phyloP scores from a whole-genome alignment of 2,329 filamentous ascomycete species.

The Diaporthe nobilis region DNA sequence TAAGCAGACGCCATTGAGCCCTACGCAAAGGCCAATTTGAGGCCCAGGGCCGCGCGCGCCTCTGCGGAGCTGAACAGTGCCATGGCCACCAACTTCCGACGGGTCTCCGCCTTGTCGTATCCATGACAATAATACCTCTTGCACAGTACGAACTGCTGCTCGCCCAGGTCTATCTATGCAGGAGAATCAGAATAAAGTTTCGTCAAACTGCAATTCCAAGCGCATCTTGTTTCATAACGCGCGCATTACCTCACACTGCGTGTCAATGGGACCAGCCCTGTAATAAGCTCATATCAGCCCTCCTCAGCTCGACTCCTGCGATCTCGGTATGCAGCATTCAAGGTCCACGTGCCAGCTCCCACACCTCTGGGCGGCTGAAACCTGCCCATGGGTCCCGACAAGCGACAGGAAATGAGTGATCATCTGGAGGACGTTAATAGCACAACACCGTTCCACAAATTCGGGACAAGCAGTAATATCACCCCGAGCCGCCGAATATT shows the following conservation, averaged over 20 bases:
- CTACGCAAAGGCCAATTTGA: constrained; percentile 27
- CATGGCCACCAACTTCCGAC: constrained; percentile 27
- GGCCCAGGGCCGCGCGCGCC: constrained; percentile 27
- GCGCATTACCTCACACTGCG: constrained; percentile 37
- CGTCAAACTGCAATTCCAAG: constrained; percentile 33
- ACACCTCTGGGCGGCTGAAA: constrained; percentile 31
- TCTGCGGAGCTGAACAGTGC: constrained; percentile 27
- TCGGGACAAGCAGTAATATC: constrained; percentile 33
- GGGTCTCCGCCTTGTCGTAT: constrained; percentile 28
- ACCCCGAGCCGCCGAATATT: constrained; percentile 23
- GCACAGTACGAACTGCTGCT: constrained; percentile 22
- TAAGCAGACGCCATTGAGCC: constrained; percentile 33
- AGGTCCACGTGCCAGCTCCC: constrained; percentile 25
- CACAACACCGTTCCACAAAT: constrained; percentile 29
- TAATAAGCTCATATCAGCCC: constrained; percentile 29
- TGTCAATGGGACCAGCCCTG: constrained; percentile 33
- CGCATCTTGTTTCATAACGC: constrained; percentile 39
- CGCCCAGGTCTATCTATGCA: constrained; percentile 34
- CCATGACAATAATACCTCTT: constrained; percentile 26
- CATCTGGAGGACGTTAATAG: constrained; percentile 16
- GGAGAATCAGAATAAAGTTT: constrained; percentile 29
- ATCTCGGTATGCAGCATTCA: constrained; percentile 30
- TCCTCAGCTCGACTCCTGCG: constrained; percentile 33
- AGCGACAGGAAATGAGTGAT: constrained; percentile 29
- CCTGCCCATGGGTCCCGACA: constrained; percentile 19